phyloP scores from a whole-genome alignment of 768 basidiomycete genomes.

The Neoboletus subvelutipes region DNA sequence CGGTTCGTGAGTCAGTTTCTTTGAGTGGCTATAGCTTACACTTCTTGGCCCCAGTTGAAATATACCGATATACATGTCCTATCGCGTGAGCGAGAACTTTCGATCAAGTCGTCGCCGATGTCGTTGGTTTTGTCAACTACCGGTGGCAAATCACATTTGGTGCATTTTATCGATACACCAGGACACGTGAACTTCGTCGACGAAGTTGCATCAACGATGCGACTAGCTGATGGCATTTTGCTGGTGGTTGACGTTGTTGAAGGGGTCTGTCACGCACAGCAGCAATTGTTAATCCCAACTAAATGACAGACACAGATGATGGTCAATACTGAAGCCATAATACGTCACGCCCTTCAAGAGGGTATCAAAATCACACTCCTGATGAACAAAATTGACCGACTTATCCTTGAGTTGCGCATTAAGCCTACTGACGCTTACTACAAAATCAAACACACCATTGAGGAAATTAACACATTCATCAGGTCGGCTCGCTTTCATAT shows the following conservation, averaged over 20 bases:
- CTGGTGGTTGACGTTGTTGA: constrained; percentile 98
- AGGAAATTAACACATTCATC: constrained; percentile 96
- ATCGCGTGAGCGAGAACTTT: constrained; percentile 85
- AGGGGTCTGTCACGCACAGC: constrained; percentile 59
- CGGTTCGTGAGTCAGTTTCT: constrained; percentile 49
- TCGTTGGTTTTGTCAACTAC: constrained; percentile 85
- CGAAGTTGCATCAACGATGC: constrained; percentile 86
- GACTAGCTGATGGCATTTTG: constrained; percentile 87
- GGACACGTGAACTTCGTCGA: constrained; percentile 99
- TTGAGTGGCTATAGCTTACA: constrained; percentile 20
- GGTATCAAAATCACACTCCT: constrained; percentile 87
- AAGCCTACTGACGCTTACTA: constrained; percentile 97
- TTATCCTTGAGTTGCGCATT: constrained; percentile 94
- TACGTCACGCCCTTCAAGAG: constrained; percentile 90
- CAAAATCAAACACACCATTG: constrained; percentile 98
- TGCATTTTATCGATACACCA: constrained; percentile 95
- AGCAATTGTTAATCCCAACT: constrained; percentile 5
- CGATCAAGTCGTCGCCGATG: constrained; percentile 97
- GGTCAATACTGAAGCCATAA: constrained; percentile 86
- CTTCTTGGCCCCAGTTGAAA: constrained; percentile 56
- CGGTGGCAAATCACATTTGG: constrained; percentile 86
- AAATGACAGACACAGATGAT: constrained; percentile 58
- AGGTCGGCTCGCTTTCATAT: constrained; percentile 49
- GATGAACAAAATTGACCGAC: constrained; percentile 96
- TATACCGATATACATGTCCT: constrained; percentile 96